A percentile compares a stretch with the other conserved stretches of the same genome.
phyloP scores from a whole-genome alignment of 805 yeast species.

The Pichia manshurica region DNA sequence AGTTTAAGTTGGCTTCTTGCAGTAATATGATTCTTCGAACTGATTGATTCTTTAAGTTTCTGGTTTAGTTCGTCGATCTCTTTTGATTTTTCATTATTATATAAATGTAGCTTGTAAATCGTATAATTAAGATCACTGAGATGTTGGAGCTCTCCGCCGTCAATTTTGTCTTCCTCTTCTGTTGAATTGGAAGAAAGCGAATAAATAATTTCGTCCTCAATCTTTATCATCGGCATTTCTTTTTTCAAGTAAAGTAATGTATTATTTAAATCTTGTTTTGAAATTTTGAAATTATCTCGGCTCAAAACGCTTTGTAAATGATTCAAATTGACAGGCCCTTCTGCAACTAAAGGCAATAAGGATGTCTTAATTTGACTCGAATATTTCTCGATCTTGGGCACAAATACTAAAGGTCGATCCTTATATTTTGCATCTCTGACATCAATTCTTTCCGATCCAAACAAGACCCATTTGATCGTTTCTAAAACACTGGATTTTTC shows the following conservation, averaged over 20 bases:
- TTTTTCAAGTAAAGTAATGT: not conserved
- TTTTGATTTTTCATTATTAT: slow-evolving; percentile 15
- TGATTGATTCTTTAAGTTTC: slow-evolving; percentile 14
- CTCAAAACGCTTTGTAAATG: slow-evolving; percentile 2
- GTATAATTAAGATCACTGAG: slow-evolving; percentile 27
- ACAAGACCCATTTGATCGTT: not conserved
- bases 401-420: not conserved
- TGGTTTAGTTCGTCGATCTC: slow-evolving; percentile 6
- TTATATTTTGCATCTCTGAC: not conserved
- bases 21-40: slow-evolving; percentile 14
- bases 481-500: not conserved
- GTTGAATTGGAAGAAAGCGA: too few relatives aligned
- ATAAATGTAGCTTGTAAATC: slow-evolving; percentile 19
- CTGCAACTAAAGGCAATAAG: not conserved
- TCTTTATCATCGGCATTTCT: not conserved
- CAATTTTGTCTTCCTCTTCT: slow-evolving; percentile 3
- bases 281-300: not conserved
- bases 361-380: not conserved
- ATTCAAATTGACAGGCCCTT: slow-evolving; percentile 1
- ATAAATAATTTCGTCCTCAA: slow-evolving; percentile 4
- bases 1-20: slow-evolving; percentile 24
- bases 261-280: not conserved
- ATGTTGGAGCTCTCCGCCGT: slow-evolving; percentile 17
- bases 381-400: not conserved
- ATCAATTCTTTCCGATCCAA: not conserved